Base-by-base conservation (phyloP, 2,329 filamentous ascomycete genomes). In the Colletotrichum echinochloae region DNA sequence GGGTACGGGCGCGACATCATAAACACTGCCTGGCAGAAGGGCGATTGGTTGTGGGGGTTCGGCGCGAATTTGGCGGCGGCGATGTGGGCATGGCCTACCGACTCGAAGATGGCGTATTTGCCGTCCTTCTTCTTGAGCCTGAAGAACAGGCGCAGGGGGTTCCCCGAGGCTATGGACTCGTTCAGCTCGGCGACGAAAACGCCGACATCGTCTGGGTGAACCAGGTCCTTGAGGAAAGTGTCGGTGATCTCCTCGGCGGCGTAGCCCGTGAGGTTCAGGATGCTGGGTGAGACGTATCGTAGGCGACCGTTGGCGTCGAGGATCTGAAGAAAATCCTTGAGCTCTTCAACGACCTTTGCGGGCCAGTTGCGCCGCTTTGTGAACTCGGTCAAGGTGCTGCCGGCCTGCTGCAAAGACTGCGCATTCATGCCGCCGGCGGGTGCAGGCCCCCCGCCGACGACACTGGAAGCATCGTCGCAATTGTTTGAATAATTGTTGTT, bases 1-100 rank as follows among this genome's bases (percentile, higher is more conserved):
- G 94, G 94, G 79, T 98, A 97, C 1, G 93, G 93, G 26, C 95
- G 89, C 11, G 94, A 91, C 90, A 97, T 95, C 85, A 98, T 93
- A 79, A 98, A 98, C 75, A 98, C 94, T 46, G 95, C 95, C 76
- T 94, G 90, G 79, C 94, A 98, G 75, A 92, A 92, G 1, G 90
- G 88, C 2, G 89, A 87, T 69, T 89, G 86, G 73, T 91, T 91
- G 74, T 87, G 86, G 1, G 88, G 87, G 70, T 89, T 90, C 33
- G 88, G 88, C 16, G 87, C 85, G 72, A 88, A 89, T 71, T 87
- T 87, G 73, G 93, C 90, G 26, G 87, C 89, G 44, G 92, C 92
- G 72, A 97, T 91, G 82, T 98, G 95, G 16, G 94, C 93, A 78
- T 98, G 95, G 60, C 95, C 95, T 74, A 95, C 91, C n/a, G 93